These are phyloP conservation scores for Spiromastix sp. DNA, from an alignment of 2,329 filamentous ascomycete species.

Conservation along the genomic window DNA sequence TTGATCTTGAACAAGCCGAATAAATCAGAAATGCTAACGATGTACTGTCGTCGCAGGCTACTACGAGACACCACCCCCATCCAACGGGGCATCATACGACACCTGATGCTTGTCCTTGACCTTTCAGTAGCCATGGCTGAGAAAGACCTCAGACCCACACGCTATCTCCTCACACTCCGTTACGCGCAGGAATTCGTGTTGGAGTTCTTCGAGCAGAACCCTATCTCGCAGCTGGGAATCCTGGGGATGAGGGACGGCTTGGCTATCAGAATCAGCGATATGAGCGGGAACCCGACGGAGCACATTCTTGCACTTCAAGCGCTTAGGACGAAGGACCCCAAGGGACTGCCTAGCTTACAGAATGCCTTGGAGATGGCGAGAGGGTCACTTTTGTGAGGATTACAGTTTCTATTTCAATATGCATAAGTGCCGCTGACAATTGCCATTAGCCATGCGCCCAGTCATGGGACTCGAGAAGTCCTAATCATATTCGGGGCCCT, in stretches of 20 bases:
- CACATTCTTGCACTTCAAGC: constrained; percentile 68
- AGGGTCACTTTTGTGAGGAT: constrained; percentile 67
- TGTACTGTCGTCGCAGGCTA: constrained; percentile 45
- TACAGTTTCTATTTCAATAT: constrained; percentile 6
- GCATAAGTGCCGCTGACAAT: neutral
- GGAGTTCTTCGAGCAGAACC: constrained; percentile 97
- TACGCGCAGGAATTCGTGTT: constrained; percentile 81
- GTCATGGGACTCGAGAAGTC: constrained; percentile 86
- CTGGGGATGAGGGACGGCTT: constrained; percentile 90
- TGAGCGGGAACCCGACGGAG: constrained; percentile 83
- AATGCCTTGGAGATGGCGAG: constrained; percentile 94
- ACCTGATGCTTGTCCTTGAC: constrained; percentile 82
- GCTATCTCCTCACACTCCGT: constrained; percentile 70
- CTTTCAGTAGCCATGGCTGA: constrained; percentile 89
- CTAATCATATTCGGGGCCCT: constrained; percentile 87
- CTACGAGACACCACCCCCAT: constrained; percentile 90
- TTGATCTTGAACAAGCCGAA: neutral
- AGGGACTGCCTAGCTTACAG: constrained; percentile 72
- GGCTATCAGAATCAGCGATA: constrained; percentile 73
- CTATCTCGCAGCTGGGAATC: constrained; percentile 88
- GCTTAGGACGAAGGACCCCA: constrained; percentile 56
- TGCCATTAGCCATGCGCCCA: constrained; percentile 63
- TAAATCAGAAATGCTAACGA: neutral
- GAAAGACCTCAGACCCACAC: constrained; percentile 84
- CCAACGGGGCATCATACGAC: constrained; percentile 95